Evolutionary conservation across 495 filamentous ascomycete species (phyloP).

Genomic region (Aspergillus incahuasiensis): DNA sequence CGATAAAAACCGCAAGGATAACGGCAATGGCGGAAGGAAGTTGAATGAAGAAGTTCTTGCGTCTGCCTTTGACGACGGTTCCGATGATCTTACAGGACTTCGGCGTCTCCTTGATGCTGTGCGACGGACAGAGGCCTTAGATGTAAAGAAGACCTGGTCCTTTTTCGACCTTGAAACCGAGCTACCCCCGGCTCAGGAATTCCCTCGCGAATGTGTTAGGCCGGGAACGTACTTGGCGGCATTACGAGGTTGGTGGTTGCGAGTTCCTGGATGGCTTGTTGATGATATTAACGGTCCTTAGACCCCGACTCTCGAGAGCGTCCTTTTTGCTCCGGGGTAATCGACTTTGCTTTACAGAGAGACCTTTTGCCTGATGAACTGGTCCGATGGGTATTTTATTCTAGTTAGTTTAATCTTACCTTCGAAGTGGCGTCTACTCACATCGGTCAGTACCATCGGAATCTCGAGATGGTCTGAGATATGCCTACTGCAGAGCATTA

Average conservation of each 20-base stretch:
- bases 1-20: background rate
- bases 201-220: constrained; percentile 29
- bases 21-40: constrained; percentile 11
- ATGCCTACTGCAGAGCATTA: constrained; percentile 58
- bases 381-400: constrained; percentile 67
- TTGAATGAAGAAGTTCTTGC: constrained; percentile 43
- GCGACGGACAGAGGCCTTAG: constrained; percentile 67
- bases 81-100: constrained; percentile 48
- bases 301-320: constrained; percentile 49
- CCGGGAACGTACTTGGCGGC: constrained; percentile 24
- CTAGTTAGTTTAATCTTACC: constrained; percentile 28
- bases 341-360: constrained; percentile 53
- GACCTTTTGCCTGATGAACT: constrained; percentile 63
- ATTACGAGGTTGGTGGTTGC: constrained; percentile 34
- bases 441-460: constrained; percentile 50
- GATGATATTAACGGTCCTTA: constrained; percentile 15
- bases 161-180: constrained; percentile 53
- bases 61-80: constrained; percentile 40
- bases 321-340: constrained; percentile 63
- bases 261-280: background rate
- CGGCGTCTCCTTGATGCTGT: constrained; percentile 65
- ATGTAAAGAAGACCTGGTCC: constrained; percentile 55
- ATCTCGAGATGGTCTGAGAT: constrained; percentile 54
- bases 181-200: constrained; percentile 31
- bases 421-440: constrained; percentile 3